phyloP scores from a whole-genome alignment of 2,329 filamentous ascomycete species.

The Colletotrichum liriopes region DNA sequence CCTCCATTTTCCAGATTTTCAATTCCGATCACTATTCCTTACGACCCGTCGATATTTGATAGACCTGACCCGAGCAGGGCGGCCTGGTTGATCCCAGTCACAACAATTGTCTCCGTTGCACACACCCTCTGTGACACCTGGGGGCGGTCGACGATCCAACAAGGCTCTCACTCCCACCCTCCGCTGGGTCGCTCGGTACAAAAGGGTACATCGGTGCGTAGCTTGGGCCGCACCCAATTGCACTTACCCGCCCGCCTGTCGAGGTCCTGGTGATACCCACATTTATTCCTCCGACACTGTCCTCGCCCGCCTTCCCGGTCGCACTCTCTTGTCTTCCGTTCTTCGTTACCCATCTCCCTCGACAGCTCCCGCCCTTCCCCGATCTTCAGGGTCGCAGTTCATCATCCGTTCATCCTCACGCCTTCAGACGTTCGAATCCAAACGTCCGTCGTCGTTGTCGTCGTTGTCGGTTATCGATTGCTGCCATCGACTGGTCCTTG shows the following conservation, averaged over 20 bases:
- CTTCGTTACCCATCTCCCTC: constrained; percentile 42
- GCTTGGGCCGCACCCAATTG: constrained; percentile 31
- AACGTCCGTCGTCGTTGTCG: not conserved
- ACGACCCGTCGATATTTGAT: constrained; percentile 3
- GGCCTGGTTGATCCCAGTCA: constrained; percentile 3
- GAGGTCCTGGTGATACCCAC: constrained; percentile 40
- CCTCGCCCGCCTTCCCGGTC: constrained; percentile 40
- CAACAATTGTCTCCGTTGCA: constrained; percentile 5
- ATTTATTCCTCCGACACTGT: constrained; percentile 43
- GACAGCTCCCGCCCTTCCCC: constrained; percentile 38
- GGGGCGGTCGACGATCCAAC: constrained; percentile 8
- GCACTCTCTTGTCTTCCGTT: constrained; percentile 41
- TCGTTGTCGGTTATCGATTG: constrained; percentile 3
- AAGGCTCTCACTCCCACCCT: constrained; percentile 31
- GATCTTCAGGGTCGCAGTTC: constrained; percentile 23
- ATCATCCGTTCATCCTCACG: constrained; percentile 35
- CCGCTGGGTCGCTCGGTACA: constrained; percentile 20
- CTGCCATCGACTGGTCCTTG: constrained; percentile 5
- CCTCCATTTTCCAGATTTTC: not conserved
- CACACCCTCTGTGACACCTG: constrained; percentile 14
- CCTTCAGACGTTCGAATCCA: constrained; percentile 16
- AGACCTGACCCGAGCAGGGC: constrained; percentile 9
- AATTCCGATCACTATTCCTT: not conserved
- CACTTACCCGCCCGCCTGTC: constrained; percentile 40
- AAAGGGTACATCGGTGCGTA: constrained; percentile 24